Evolutionary conservation across 768 basidiomycete species (phyloP).

Genomic region (Mycena vitilis): DNA sequence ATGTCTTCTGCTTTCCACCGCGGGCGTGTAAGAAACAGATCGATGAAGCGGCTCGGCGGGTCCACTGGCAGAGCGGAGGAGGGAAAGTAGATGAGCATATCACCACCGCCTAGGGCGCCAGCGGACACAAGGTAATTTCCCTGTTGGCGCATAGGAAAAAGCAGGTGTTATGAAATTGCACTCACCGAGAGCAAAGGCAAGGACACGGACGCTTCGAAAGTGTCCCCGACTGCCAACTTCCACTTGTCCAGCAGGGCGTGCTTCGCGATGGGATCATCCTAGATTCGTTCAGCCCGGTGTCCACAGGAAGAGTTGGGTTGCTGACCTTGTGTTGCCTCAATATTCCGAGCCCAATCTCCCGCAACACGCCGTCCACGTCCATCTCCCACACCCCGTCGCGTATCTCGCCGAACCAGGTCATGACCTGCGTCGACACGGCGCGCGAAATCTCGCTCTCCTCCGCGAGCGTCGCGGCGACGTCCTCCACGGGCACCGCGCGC

Average conservation of each 20-base stretch:
- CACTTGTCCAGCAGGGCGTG: slow-evolving; percentile 72
- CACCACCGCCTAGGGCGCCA: slow-evolving; percentile 45
- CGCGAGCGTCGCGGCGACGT: slow-evolving; percentile 69
- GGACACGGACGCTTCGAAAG: slow-evolving; percentile 72
- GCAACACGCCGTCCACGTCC: slow-evolving; percentile 70
- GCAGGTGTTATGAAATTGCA: background rate
- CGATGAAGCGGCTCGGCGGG: slow-evolving; percentile 84
- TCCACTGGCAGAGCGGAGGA: slow-evolving; percentile 78
- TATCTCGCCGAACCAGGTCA: slow-evolving; percentile 85
- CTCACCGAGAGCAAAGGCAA: slow-evolving; percentile 77
- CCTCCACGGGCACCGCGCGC: slow-evolving; percentile 65
- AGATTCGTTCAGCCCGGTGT: background rate
- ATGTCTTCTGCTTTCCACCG: slow-evolving; percentile 87
- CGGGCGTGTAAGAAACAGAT: slow-evolving; percentile 85
- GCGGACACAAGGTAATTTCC: slow-evolving; percentile 76
- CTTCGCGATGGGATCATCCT: slow-evolving; percentile 72
- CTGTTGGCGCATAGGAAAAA: slow-evolving; percentile 52
- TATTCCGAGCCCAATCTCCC: slow-evolving; percentile 82
- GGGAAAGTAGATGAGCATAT: slow-evolving; percentile 79
- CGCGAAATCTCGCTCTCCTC: slow-evolving; percentile 79
- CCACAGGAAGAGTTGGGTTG: background rate
- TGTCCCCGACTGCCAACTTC: slow-evolving; percentile 82
- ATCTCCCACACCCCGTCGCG: slow-evolving; percentile 71
- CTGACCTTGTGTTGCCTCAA: slow-evolving; percentile 70
- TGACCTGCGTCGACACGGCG: slow-evolving; percentile 72